Percentiles rank a stretch among this genome's conserved stretches.
Evolutionary conservation across 306 rosid species (phyloP).

Genomic region (Sechiopsis laciniata): DNA sequence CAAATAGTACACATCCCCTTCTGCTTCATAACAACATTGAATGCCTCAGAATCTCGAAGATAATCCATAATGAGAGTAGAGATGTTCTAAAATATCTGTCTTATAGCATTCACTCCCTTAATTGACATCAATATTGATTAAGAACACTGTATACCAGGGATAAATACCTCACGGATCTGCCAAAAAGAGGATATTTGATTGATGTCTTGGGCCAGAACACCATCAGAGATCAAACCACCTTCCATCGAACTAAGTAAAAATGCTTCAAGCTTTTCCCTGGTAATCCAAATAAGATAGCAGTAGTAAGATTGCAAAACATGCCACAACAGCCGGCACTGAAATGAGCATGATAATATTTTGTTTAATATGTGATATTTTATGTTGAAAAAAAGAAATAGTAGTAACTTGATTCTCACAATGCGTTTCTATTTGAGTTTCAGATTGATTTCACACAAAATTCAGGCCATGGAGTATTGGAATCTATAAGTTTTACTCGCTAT

Average conservation of each 20-base stretch:
- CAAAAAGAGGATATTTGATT: constrained; percentile 91
- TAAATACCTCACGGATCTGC: constrained; percentile 78
- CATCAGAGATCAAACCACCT: constrained; percentile 78
- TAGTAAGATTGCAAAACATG: not conserved
- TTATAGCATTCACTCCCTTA: constrained; percentile 19
- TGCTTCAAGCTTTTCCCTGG: constrained; percentile 94
- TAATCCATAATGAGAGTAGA: not conserved
- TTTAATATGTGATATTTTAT: not conserved
- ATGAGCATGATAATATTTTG: not conserved
- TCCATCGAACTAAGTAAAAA: constrained; percentile 78
- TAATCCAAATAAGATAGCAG: constrained; percentile 24
- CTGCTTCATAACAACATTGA: not conserved
- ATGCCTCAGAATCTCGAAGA: not conserved
- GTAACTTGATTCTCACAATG: not conserved
- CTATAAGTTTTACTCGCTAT: not conserved
- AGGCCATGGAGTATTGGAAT: not conserved
- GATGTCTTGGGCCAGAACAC: constrained; percentile 89
- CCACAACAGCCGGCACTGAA: not conserved
- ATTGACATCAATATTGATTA: constrained; percentile 20
- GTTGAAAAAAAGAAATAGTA: not conserved
- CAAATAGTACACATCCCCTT: not conserved
- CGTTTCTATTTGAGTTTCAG: not conserved
- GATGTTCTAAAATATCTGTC: not conserved
- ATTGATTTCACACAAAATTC: constrained; percentile 11
- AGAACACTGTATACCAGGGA: constrained; percentile 9